Evolutionary conservation across 768 basidiomycete species (phyloP).

Genomic region (Chalciporus piperatus): DNA sequence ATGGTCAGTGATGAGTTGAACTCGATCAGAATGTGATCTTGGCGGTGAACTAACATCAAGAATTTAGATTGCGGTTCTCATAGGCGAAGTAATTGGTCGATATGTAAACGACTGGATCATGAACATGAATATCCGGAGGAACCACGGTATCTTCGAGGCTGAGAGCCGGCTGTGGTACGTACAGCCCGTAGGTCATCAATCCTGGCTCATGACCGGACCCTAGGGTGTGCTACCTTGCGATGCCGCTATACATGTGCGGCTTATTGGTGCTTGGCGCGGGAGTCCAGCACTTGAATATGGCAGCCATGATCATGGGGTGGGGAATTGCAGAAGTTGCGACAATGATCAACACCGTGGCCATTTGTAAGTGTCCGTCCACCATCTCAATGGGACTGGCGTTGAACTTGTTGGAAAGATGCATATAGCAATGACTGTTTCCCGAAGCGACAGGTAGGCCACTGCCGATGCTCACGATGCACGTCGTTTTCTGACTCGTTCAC

Average conservation of each 20-base stretch:
- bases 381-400: neutral
- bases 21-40: neutral
- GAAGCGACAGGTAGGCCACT: conserved; percentile 21
- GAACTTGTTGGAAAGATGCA: conserved; percentile 26
- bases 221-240: conserved; percentile 39
- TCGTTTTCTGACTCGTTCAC: neutral
- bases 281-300: conserved; percentile 30
- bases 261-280: conserved; percentile 41
- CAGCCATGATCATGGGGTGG: conserved; percentile 41
- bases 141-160: conserved; percentile 52
- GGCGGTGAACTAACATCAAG: neutral
- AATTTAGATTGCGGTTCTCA: conserved; percentile 42
- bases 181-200: neutral
- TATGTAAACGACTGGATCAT: conserved; percentile 52
- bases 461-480: too few species aligned
- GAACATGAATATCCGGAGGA: conserved; percentile 39
- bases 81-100: conserved; percentile 52
- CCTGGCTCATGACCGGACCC: neutral
- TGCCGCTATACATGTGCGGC: conserved; percentile 41
- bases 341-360: conserved; percentile 40
- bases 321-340: conserved; percentile 37
- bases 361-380: conserved; percentile 27
- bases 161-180: conserved; percentile 45
- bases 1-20: conserved; percentile 32
- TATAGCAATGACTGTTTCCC: conserved; percentile 41